phyloP scores from a whole-genome alignment of 225 moss, liverwort and hornwort species.

The Pseudoscleropodium purum region DNA sequence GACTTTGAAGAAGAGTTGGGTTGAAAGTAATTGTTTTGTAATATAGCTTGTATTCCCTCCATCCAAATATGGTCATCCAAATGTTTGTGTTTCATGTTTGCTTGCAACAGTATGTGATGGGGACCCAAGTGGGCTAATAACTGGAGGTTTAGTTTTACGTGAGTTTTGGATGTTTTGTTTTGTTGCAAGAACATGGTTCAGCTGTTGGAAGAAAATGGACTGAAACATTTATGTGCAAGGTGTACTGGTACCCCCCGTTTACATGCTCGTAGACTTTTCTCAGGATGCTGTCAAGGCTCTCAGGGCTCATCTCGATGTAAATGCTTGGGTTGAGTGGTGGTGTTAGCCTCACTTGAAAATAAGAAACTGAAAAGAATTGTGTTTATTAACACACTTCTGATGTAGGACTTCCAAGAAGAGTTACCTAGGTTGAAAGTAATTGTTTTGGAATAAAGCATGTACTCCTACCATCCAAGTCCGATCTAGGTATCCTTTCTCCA shows the following conservation, averaged over 20 bases:
- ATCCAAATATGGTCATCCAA: background rate
- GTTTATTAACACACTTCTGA: background rate
- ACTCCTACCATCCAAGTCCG: no score
- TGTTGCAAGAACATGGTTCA: background rate
- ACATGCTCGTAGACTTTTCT: background rate
- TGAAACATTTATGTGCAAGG: background rate
- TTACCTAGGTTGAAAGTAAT: no score
- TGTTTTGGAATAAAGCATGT: no score
- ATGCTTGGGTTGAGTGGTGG: background rate
- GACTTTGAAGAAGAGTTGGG: background rate
- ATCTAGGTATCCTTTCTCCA: no score
- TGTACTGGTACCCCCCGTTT: background rate
- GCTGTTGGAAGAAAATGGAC: background rate
- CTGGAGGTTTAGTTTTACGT: background rate
- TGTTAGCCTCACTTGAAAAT: background rate
- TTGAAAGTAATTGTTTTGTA: background rate
- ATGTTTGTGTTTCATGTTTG: background rate
- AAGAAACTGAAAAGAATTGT: background rate
- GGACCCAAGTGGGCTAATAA: no score
- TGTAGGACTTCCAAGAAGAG: background rate
- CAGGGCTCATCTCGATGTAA: no score
- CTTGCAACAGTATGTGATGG: background rate
- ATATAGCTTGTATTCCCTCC: background rate
- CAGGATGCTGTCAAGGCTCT: no score
- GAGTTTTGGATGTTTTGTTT: background rate